Evolutionary conservation across 306 rosid genomes (phyloP).

Genomic region (Sechiopsis laciniata): DNA sequence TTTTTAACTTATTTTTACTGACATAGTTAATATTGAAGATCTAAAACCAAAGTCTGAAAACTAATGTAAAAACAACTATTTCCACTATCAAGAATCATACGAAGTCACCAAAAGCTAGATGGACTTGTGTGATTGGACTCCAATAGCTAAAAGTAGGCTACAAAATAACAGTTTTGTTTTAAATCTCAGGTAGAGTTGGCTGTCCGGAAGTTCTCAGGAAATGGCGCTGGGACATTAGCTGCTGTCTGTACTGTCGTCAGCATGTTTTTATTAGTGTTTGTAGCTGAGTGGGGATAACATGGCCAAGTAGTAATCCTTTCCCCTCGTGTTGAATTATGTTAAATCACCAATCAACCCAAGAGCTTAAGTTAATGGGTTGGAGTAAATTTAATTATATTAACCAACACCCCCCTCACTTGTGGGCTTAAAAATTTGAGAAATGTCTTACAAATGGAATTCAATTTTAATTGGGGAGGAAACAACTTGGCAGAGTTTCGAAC

Average conservation of each 20-base stretch:
- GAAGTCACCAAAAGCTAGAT: background rate
- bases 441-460: no score
- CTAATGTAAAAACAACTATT: background rate
- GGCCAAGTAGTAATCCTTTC: background rate
- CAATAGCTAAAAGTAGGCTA: conserved; percentile 6
- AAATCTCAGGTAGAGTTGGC: conserved; percentile 86
- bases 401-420: no score
- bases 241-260: conserved; percentile 53
- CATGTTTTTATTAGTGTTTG: no score
- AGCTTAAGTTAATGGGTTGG: no score
- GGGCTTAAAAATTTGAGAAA: no score
- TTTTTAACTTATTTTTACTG: background rate
- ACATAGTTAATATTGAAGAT: background rate
- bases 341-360: no score
- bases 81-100: background rate
- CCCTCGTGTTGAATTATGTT: no score
- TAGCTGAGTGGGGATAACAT: conserved; percentile 98
- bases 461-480: no score
- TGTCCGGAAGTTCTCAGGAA: conserved; percentile 80
- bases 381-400: no score
- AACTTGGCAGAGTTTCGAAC: no score
- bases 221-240: conserved; percentile 59
- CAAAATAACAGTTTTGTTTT: conserved; percentile 27
- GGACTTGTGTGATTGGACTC: no score
- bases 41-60: background rate